These are phyloP conservation scores for Podospora bellae-mahoneyi DNA, from an alignment of 495 filamentous ascomycete genomes.

Conservation along the genomic window DNA sequence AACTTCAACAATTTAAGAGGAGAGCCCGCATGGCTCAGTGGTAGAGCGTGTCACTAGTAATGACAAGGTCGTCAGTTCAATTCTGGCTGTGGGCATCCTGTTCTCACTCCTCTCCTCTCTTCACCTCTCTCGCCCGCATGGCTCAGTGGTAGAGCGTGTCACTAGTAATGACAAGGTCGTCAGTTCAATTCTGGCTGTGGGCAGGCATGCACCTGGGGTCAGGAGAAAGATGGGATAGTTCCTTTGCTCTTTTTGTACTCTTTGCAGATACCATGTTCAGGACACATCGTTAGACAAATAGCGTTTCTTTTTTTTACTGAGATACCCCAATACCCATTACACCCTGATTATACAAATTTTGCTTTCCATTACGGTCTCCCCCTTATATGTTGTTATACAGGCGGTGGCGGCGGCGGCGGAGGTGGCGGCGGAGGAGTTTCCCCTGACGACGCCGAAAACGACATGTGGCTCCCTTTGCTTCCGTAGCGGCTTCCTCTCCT, in stretches of 20 bases:
- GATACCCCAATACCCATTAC: neutral
- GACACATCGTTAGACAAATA: neutral
- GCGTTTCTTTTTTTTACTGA: neutral
- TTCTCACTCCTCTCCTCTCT: neutral
- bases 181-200: conserved; percentile 16
- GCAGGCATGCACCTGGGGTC: neutral
- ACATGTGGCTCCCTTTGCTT: neutral
- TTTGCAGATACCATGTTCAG: neutral
- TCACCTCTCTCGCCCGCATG: conserved; percentile 16
- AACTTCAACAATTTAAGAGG: conserved; percentile 1
- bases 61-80: conserved; percentile 19
- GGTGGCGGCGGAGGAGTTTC: neutral
- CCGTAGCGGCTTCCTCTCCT: neutral
- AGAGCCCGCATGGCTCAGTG: conserved; percentile 21
- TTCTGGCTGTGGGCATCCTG: conserved; percentile 16
- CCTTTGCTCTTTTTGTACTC: neutral
- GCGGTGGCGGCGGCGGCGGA: neutral
- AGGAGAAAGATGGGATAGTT: neutral
- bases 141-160: conserved; percentile 15
- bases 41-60: conserved; percentile 16
- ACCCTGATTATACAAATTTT: neutral
- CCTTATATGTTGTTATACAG: neutral
- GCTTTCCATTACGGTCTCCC: neutral
- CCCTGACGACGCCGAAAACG: neutral
- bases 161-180: conserved; percentile 19